Evolutionary conservation across 495 filamentous ascomycete species (phyloP), one percentile per base, ranked within the genome.

Genomic region (Aspergillus sclerotioniger): DNA sequence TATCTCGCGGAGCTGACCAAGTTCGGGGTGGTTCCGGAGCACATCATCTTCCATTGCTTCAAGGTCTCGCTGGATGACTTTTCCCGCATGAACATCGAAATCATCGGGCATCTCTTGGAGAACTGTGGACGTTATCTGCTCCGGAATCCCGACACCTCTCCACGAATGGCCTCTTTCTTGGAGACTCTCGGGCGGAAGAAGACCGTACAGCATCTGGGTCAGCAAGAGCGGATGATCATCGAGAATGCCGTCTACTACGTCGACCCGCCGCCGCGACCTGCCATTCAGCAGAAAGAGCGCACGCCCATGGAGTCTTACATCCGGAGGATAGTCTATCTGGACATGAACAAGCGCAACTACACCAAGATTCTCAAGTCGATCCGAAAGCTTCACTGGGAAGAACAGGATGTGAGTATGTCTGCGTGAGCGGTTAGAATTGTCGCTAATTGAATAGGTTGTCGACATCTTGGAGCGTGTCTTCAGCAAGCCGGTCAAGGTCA

Each of bases 181-280:
- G 94, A 99, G 73, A 98, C 93, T 0, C 78, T 99, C 28, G 88
- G 93, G 61, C 86, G 94, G 49, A 99, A 99, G 82, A 99, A 99
- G 72, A 84, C 87, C 13, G 91, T 92, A 9, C 93, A 97, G 67
- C 91, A 96, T 68, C 82, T 98, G 50, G 95, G 91, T 21, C 92
- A 96, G 63, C 91, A 96, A 65, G 94, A 99, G 71, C 87, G 92
- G 53, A 97, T 99, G 90, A 84, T 97, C 13, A 93, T 99, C 62
- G 94, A 99, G 68, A 99, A 99, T 69, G 94, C 94, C 16, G 86
- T 97, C 58, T 99, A 99, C 71, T 98, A 96, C 67, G 94, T 99
- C 51, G 92, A 97, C 66, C 94, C 94, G 8, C 94, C 94, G 0
- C 87, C 94, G 66, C 84, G 95, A 56, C 88, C 93, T 44, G 94